These are phyloP conservation scores for Aristolochia fimbriata DNA, from an alignment of 164 flowering plant species.

Conservation along the genomic window DNA sequence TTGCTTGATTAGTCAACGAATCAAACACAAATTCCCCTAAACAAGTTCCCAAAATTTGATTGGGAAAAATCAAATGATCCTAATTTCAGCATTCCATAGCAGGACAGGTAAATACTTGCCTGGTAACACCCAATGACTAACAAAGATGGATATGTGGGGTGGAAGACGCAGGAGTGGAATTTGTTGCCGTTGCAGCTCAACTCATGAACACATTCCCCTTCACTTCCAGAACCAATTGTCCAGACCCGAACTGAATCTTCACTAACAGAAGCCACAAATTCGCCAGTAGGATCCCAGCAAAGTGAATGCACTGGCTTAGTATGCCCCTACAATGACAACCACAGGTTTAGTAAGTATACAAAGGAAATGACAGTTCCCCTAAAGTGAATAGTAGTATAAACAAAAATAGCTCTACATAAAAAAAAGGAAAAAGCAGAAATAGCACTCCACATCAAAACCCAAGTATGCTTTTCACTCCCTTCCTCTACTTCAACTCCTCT, in stretches of 20 bases:
- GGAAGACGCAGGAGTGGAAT: conserved; percentile 60
- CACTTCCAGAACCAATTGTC: conserved; percentile 42
- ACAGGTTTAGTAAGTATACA: background rate
- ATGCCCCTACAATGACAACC: conserved; percentile 44
- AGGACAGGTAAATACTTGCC: conserved; percentile 30
- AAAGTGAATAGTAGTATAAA: background rate
- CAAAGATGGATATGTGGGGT: conserved; percentile 46
- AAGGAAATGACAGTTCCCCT: background rate
- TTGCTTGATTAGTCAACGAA: too few species aligned
- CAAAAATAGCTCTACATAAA: background rate
- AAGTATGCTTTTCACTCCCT: background rate
- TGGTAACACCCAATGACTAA: conserved; percentile 64
- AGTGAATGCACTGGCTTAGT: conserved; percentile 36
- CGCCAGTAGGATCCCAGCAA: conserved; percentile 78
- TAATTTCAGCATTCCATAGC: background rate
- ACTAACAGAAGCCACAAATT: conserved; percentile 60
- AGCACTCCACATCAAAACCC: background rate
- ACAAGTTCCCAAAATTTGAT: too few species aligned
- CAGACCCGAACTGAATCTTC: conserved; percentile 69
- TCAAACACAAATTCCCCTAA: too few species aligned
- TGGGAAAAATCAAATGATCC: too few species aligned
- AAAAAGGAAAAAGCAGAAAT: background rate
- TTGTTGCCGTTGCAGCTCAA: conserved; percentile 44
- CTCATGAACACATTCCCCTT: conserved; percentile 60
- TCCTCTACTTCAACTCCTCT: too few species aligned